Base-by-base conservation (phyloP, 2,329 filamentous ascomycete genomes). In the Zasmidium angulare region DNA sequence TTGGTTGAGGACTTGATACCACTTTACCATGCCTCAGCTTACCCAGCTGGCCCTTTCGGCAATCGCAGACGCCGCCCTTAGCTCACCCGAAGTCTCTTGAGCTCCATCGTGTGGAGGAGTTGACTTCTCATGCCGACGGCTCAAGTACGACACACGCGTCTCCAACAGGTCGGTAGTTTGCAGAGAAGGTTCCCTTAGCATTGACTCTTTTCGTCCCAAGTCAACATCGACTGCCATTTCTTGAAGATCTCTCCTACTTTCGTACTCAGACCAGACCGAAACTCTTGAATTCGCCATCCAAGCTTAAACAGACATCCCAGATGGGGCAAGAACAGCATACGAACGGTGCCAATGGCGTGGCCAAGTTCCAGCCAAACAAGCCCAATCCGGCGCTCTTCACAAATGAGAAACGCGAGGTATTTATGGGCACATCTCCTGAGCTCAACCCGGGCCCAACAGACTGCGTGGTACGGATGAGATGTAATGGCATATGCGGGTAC, bases 401-500 rank as follows among this genome's bases (percentile, higher is more conserved):
- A 9, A 66, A 69, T 26, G 63, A 69, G 43, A 64, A 64, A 31
- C 68, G 64, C 51, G 66, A 69, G 50, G 67, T 67, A 53, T 70
- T 66, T 59, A 66, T 71, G 61, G 64, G 60, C 47, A 49, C 58
- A 31, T 71, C 69, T 4, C 68, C 69, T 12, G 50, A 56, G 4
- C 60, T 70, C 11, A 59, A 64, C 17, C 66, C 67, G 19, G 57
- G 62, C 21, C 62, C 67, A 21, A 55, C 63, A 46, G 68, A 70
- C 43, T 70, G 68, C 56, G 59, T 71, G 17, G 66, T 71, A 11
- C 69, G 66, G 40, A 66, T 71, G 62, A 55, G 65, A 53, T 62
- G 63, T 36, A 71, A 71, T 55, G 69, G 69, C n/a, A 71, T 71
- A 40, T 71, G 68, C 64, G 68, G 66, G 64, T 68, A 53, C 46